These are phyloP conservation scores for Cajanus cajan DNA, from an alignment of 306 rosid genomes.

Conservation along the genomic window DNA sequence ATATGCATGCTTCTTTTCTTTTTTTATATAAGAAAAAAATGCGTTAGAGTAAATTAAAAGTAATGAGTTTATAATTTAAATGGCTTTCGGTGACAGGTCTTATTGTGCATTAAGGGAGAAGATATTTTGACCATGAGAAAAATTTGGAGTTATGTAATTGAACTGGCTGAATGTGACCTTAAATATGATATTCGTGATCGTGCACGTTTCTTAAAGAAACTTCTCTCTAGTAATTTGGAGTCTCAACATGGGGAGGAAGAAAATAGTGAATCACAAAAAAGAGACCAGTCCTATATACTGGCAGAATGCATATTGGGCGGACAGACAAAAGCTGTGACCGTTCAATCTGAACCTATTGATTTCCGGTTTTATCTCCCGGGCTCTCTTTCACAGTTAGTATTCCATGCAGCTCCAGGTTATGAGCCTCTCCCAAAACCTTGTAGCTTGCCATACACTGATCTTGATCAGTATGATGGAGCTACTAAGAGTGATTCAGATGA, in stretches of 20 bases:
- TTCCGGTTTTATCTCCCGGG: slow-evolving; percentile 90
- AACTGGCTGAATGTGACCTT: slow-evolving; percentile 77
- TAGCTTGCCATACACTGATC: slow-evolving; percentile 49
- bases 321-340: slow-evolving; percentile 41
- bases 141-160: slow-evolving; percentile 67
- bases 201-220: slow-evolving; percentile 62
- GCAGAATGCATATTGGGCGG: slow-evolving; percentile 64
- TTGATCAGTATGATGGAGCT: slow-evolving; percentile 40
- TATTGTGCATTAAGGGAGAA: slow-evolving; percentile 52
- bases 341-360: slow-evolving; percentile 54
- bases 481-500: slow-evolving; percentile 35
- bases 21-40: background rate
- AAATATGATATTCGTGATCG: slow-evolving; percentile 90
- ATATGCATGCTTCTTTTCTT: slow-evolving; percentile 11
- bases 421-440: slow-evolving; percentile 97
- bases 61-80: slow-evolving; percentile 13
- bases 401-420: slow-evolving; percentile 98
- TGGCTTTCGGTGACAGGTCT: slow-evolving; percentile 57
- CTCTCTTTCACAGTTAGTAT: slow-evolving; percentile 91
- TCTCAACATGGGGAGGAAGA: slow-evolving; percentile 45
- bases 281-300: slow-evolving; percentile 48
- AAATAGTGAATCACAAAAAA: slow-evolving; percentile 31
- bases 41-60: background rate
- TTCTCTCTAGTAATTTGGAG: slow-evolving; percentile 54
- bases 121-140: slow-evolving; percentile 47